A percentile compares a stretch with the other conserved stretches of the same genome.
Evolutionary conservation across 1,284 basidiomycete species (phyloP).

Genomic region (Cutaneotrichosporon sp.): DNA sequence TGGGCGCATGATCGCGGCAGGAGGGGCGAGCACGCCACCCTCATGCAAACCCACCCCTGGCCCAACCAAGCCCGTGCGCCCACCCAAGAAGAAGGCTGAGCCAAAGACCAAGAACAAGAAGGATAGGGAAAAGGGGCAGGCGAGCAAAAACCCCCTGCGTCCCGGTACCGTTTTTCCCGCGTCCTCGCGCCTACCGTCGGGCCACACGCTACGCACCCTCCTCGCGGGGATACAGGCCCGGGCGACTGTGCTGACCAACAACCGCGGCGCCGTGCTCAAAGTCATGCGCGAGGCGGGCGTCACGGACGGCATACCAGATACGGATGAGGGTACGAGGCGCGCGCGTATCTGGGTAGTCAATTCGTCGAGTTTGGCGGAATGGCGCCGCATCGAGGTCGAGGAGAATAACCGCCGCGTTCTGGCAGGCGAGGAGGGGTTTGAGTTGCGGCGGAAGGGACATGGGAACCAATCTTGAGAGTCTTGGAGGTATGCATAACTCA

Average conservation of each 20-base stretch:
- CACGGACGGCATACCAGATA: slow-evolving; percentile 34
- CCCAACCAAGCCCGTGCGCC: background rate
- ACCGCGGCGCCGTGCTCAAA: slow-evolving; percentile 47
- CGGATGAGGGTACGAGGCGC: background rate
- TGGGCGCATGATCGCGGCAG: slow-evolving; percentile 14
- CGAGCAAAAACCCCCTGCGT: slow-evolving; percentile 17
- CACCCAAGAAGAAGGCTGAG: slow-evolving; percentile 1
- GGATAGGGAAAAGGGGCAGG: background rate
- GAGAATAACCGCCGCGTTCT: slow-evolving; percentile 25
- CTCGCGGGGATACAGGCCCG: slow-evolving; percentile 29
- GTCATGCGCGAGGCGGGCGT: slow-evolving; percentile 45
- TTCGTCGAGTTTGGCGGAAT: slow-evolving; percentile 45
- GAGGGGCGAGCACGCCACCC: slow-evolving; percentile 7
- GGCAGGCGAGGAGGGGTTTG: background rate
- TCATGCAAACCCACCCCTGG: background rate
- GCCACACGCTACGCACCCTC: slow-evolving; percentile 45
- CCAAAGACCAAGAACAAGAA: slow-evolving; percentile 6
- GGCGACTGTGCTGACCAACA: slow-evolving; percentile 49
- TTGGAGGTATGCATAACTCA: background rate
- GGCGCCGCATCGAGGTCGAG: slow-evolving; percentile 45
- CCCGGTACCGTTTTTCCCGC: slow-evolving; percentile 21
- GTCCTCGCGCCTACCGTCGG: slow-evolving; percentile 31
- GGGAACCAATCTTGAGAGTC: background rate
- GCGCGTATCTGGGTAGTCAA: slow-evolving; percentile 48
- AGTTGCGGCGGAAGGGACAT: background rate